Evolutionary conservation across 192 early-diverging fungal species (phyloP).

Genomic region (Backusella macrospora): DNA sequence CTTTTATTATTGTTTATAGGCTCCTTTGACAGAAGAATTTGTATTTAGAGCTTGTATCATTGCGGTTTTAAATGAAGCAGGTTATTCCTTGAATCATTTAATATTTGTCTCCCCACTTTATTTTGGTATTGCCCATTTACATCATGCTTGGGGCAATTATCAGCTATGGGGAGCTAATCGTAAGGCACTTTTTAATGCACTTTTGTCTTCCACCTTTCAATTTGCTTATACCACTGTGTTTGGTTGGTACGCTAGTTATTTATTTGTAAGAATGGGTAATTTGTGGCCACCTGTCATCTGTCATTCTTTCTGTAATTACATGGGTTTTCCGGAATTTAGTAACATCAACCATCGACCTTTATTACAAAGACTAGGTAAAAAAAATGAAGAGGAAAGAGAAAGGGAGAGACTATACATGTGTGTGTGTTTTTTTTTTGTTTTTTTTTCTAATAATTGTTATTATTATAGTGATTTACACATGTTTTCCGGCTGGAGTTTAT

Average conservation of each 20-base stretch:
- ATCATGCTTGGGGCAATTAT: constrained; percentile 67
- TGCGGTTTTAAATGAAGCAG: constrained; percentile 47
- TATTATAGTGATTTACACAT: background rate
- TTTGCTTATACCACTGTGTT: constrained; percentile 77
- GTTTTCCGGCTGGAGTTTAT: constrained; percentile 11
- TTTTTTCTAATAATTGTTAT: background rate
- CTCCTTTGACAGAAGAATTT: constrained; percentile 73
- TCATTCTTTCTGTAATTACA: constrained; percentile 77
- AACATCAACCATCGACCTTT: background rate
- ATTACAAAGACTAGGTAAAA: constrained; percentile 16
- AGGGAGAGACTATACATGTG: background rate
- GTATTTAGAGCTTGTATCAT: constrained; percentile 76
- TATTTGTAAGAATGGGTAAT: constrained; percentile 62
- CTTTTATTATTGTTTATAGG: constrained; percentile 45
- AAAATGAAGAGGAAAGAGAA: background rate
- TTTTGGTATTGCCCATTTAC: constrained; percentile 79
- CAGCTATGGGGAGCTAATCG: constrained; percentile 41
- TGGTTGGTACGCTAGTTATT: constrained; percentile 76
- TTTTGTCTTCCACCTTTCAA: constrained; percentile 53
- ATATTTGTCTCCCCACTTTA: constrained; percentile 65
- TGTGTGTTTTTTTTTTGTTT: background rate
- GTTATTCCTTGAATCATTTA: constrained; percentile 35
- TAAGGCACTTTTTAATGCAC: constrained; percentile 43
- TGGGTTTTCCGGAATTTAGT: constrained; percentile 74
- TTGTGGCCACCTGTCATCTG: constrained; percentile 53